These are phyloP conservation scores for Hansenula lynferdii DNA, from an alignment of 1,139 yeast species.

Conservation along the genomic window DNA sequence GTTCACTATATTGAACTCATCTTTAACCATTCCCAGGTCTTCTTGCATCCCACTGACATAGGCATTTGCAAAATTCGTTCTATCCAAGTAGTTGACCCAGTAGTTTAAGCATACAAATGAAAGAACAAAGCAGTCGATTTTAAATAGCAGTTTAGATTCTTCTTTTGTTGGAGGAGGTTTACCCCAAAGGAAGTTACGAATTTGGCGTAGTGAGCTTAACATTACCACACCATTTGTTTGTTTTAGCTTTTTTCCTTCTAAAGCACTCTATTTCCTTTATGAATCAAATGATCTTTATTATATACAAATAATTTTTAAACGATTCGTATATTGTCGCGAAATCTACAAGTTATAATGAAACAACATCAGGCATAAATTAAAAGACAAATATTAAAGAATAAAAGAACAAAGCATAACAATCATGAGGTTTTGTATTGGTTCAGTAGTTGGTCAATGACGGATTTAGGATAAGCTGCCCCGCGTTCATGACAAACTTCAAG, in stretches of 20 bases:
- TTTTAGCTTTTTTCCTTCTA: no score
- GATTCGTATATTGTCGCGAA: no score
- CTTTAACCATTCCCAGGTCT: slow-evolving; percentile 44
- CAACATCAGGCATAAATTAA: no score
- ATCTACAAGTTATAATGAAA: no score
- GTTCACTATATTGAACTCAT: slow-evolving; percentile 44
- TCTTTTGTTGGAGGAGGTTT: slow-evolving; percentile 33
- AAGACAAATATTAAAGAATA: no score
- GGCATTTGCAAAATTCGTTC: slow-evolving; percentile 48
- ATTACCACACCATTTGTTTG: no score
- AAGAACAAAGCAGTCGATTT: slow-evolving; percentile 52
- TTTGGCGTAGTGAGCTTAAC: slow-evolving; percentile 3
- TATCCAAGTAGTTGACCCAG: slow-evolving; percentile 50
- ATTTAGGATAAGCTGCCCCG: slow-evolving; percentile 74
- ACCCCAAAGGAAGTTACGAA: slow-evolving; percentile 32
- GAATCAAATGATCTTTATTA: no score
- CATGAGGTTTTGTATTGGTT: not conserved
- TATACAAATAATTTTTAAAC: no score
- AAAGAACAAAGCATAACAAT: no score
- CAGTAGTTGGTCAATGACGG: slow-evolving; percentile 36
- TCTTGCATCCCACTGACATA: slow-evolving; percentile 60
- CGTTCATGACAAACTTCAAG: slow-evolving; percentile 72
- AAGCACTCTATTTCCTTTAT: no score
- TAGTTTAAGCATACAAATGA: slow-evolving; percentile 51
- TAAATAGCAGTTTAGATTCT: slow-evolving; percentile 38